Conservation (phyloP, 2,329 filamentous ascomycete genomes). For the Colletotrichum sp. region DNA sequence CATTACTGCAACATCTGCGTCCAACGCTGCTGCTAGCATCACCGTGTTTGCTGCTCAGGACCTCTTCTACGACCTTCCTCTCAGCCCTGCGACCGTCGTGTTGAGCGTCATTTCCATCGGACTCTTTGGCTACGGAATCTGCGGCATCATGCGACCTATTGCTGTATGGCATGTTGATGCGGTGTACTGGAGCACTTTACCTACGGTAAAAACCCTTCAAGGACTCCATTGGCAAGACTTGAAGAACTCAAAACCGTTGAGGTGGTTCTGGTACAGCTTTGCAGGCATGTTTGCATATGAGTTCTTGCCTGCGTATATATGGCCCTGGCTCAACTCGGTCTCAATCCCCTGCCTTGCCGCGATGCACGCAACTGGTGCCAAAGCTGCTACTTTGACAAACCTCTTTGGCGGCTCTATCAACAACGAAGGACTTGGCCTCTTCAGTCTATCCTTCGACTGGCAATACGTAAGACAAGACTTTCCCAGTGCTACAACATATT, state of each 20-base stretch:
- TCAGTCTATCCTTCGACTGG: conserved; percentile 59
- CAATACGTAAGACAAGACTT: conserved; percentile 49
- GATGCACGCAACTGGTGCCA: conserved; percentile 53
- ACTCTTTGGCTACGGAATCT: conserved; percentile 60
- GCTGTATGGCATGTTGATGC: conserved; percentile 61
- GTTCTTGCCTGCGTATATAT: conserved; percentile 60
- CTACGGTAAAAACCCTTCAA: conserved; percentile 58
- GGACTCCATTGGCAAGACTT: conserved; percentile 58
- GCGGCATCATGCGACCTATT: conserved; percentile 57
- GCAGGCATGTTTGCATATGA: conserved; percentile 54
- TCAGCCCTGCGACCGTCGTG: conserved; percentile 51
- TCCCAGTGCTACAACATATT: conserved; percentile 25
- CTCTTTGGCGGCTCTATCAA: conserved; percentile 57
- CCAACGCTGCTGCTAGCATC: conserved; percentile 48
- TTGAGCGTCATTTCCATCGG: conserved; percentile 58
- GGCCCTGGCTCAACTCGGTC: conserved; percentile 59
- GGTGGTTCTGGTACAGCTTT: conserved; percentile 58
- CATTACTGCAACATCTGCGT: conserved; percentile 59
- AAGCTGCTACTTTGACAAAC: conserved; percentile 46
- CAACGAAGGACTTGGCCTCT: conserved; percentile 57
- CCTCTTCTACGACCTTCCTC: conserved; percentile 55
- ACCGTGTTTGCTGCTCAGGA: conserved; percentile 53
- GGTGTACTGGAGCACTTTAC: conserved; percentile 61
- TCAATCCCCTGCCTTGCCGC: conserved; percentile 60
- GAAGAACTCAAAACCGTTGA: conserved; percentile 54